A percentile compares a stretch with the other conserved stretches of the same genome.
phyloP scores from a whole-genome alignment of 768 basidiomycete species.

The Candolleomyces eurysporus region DNA sequence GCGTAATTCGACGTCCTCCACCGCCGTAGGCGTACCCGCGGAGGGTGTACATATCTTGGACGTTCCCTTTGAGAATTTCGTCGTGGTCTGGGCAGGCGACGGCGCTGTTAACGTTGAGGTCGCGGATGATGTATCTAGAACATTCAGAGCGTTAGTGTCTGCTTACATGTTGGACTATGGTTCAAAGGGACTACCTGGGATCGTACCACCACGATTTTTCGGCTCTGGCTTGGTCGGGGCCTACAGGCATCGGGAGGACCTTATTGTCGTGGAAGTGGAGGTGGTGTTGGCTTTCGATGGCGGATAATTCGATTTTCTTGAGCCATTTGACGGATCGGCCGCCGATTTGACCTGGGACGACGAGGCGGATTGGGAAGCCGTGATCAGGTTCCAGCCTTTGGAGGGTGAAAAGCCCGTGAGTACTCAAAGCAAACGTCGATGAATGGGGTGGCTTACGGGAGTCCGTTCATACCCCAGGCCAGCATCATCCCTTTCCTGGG shows the following conservation, averaged over 20 bases:
- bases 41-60: slow-evolving; percentile 32
- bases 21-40: slow-evolving; percentile 64
- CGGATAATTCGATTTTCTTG: slow-evolving; percentile 48
- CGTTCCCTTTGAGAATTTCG: slow-evolving; percentile 33
- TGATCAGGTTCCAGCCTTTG: slow-evolving; percentile 54
- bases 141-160: too few relatives aligned
- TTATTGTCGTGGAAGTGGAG: slow-evolving; percentile 55
- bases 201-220: slow-evolving; percentile 58
- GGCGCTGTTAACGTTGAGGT: slow-evolving; percentile 59
- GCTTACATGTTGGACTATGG: too few relatives aligned
- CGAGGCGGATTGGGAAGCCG: slow-evolving; percentile 61
- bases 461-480: slow-evolving; percentile 58
- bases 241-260: slow-evolving; percentile 51
- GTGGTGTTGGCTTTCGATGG: slow-evolving; percentile 51
- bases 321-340: slow-evolving; percentile 65
- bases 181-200: slow-evolving; percentile 29
- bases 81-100: slow-evolving; percentile 56
- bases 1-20: slow-evolving; percentile 54
- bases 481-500: slow-evolving; percentile 50
- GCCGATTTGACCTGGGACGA: slow-evolving; percentile 64
- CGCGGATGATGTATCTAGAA: slow-evolving; percentile 40
- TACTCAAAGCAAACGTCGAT: not conserved
- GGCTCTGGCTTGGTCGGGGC: slow-evolving; percentile 49
- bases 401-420: not conserved
- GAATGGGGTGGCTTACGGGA: slow-evolving; percentile 26